Conservation (phyloP, 2,329 filamentous ascomycete species). For the Trichoderma arundinaceum region DNA sequence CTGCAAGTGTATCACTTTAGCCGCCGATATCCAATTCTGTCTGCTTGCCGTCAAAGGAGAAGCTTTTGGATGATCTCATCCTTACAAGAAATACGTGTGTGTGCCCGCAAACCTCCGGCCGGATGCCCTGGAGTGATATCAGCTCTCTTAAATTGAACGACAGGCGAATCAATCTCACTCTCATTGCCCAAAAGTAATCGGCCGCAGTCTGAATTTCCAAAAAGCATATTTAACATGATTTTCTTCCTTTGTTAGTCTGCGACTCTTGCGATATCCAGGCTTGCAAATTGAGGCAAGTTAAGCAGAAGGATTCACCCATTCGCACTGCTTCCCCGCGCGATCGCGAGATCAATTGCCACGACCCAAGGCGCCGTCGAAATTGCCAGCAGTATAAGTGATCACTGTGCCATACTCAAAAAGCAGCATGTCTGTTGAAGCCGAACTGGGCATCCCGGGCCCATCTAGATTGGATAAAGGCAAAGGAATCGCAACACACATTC, state of each 20-base stretch:
- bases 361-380: not conserved
- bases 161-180: not conserved
- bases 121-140: slow-evolving; percentile 3
- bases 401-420: not conserved
- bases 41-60: not conserved
- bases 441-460: not conserved
- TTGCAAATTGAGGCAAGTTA: not conserved
- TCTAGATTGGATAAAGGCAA: slow-evolving; percentile 15
- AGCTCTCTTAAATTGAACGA: not conserved
- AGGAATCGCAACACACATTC: slow-evolving; percentile 16
- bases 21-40: not conserved
- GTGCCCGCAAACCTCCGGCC: slow-evolving; percentile 9
- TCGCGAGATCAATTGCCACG: slow-evolving; percentile 4
- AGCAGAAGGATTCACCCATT: not conserved
- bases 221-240: not conserved
- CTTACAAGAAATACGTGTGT: not conserved
- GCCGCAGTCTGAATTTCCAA: not conserved
- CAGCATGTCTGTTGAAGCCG: not conserved
- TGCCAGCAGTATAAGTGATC: slow-evolving; percentile 11
- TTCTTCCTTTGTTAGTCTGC: not conserved
- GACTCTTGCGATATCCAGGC: not conserved
- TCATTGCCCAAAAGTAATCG: not conserved
- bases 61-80: slow-evolving; percentile 5
- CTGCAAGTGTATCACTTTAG: not conserved
- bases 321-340: slow-evolving; percentile 16